Base-by-base conservation (phyloP, 2,329 filamentous ascomycete genomes). In the Cercospora sp. region DNA sequence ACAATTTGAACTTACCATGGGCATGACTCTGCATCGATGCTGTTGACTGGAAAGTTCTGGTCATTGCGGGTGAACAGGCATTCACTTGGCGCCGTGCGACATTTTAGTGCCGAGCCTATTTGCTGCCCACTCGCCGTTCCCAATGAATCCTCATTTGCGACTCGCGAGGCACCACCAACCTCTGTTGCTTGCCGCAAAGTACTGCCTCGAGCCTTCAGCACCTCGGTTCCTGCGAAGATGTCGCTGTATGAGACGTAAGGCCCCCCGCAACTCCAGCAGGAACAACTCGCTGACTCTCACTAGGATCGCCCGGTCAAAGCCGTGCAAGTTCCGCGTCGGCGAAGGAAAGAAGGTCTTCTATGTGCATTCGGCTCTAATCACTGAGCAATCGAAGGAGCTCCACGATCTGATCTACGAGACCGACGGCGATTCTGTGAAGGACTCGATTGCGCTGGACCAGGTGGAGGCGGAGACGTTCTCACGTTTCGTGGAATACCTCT, bases 401-500 rank as follows among this genome's bases (percentile, higher is more conserved):
- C 37, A 18, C 7, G 40, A 30, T 16, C 43, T 40, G 60, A 40
- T 53, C n/a, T 5, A 24, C 18, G 40, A 62, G 13, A 10, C 49
- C 13, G 21, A 45, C 13, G 58, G 18, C 5, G 24, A 57, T 5
- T n/a, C 28, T n/a, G 12, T 32, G 24, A 30, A 32, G 51, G 30
- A 28, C 24, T 28, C 21, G 24, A 28, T 57, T 7, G 12, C 28
- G 10, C 24, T 69, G 6, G 60, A 64, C 2, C 40, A 40, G 16
- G 51, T 67, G 18, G 59, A 70, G 24, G 58, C 16, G 13, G 66
- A 62, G 8, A 70, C 66, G 1, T 70, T 70, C n/a, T 26, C 60
- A 5, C 66, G 66, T 16, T 55, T 69, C 34, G 34, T 66, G 4
- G 69, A 70, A 30, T 69, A 61, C n/a, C 21, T 64, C 49, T 70